Evolutionary conservation across 306 rosid species (phyloP).

Genomic region (Cucurbita ficifolia): DNA sequence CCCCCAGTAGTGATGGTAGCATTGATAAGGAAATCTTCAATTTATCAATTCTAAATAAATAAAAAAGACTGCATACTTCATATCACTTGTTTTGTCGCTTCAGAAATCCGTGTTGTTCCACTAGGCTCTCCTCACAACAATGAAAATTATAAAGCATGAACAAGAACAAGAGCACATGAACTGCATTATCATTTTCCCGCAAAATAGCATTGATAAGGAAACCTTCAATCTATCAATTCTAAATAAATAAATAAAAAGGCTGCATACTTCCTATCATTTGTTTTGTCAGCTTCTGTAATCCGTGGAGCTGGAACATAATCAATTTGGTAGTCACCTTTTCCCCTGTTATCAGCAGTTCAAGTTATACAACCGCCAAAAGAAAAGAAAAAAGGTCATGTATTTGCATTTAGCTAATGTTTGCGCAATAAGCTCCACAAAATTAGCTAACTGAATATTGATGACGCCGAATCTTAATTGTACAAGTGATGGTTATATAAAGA

Average conservation of each 20-base stretch:
- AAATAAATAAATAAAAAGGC: not conserved
- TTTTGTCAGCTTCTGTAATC: conserved; percentile 86
- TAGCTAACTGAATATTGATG: not conserved
- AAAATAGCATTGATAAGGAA: not conserved
- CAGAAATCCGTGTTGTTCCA: conserved; percentile 44
- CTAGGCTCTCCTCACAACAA: not conserved
- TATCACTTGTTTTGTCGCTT: conserved; percentile 79
- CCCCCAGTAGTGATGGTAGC: not conserved
- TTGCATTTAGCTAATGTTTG: not conserved
- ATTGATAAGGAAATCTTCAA: not conserved
- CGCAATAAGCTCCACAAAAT: not conserved
- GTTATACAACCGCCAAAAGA: conserved; percentile 1
- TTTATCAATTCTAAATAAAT: not conserved
- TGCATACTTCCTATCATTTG: conserved; percentile 58
- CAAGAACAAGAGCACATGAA: not conserved
- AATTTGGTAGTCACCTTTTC: conserved; percentile 77
- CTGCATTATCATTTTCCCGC: not conserved
- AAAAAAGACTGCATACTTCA: conserved; percentile 31
- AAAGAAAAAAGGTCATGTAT: not conserved
- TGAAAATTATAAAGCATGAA: not conserved
- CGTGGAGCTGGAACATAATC: conserved; percentile 89
- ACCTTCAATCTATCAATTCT: conserved; percentile 4
- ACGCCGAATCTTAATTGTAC: not conserved
- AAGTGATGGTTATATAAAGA: not conserved
- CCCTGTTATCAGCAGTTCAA: conserved; percentile 20